A percentile compares a stretch with the other conserved stretches of the same genome.
Conservation (phyloP, 352 stramenopile genomes). For the Globisporangium solare region DNA sequence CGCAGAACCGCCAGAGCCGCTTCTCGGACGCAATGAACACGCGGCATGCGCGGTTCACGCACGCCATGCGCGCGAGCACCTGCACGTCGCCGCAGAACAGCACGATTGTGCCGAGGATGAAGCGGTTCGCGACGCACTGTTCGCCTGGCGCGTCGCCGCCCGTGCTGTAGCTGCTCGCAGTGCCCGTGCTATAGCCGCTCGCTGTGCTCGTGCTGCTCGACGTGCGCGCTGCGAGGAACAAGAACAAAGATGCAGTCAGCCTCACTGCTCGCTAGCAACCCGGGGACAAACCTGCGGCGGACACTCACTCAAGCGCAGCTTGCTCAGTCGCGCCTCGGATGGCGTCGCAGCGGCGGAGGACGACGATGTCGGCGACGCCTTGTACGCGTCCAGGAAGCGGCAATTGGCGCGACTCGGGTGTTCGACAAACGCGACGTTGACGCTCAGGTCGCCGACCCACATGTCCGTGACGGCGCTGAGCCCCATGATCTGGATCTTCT, state of each 20-base stretch:
- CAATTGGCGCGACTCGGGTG: conserved; percentile 34
- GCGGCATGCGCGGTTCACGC: conserved; percentile 51
- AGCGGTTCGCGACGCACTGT: conserved; percentile 53
- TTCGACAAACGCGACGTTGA: conserved; percentile 53
- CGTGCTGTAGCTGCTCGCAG: conserved; percentile 7
- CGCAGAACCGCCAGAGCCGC: conserved; percentile 76
- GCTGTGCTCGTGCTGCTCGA: conserved; percentile 15
- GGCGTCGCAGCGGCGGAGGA: conserved; percentile 3
- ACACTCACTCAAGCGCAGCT: conserved; percentile 40
- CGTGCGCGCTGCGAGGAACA: conserved; percentile 13
- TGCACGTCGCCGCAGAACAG: conserved; percentile 60
- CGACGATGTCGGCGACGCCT: conserved; percentile 11
- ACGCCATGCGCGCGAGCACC: conserved; percentile 35
- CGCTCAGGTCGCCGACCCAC: conserved; percentile 42
- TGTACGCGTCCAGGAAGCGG: conserved; percentile 61
- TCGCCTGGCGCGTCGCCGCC: conserved; percentile 18
- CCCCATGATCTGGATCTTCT: conserved; percentile 71
- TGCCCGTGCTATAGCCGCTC: conserved; percentile 13
- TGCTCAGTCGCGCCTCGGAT: conserved; percentile 24
- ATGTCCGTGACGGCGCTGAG: conserved; percentile 71
- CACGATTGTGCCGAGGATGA: conserved; percentile 72
- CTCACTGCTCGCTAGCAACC: not conserved
- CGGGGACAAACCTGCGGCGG: too few relatives aligned
- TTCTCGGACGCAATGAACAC: conserved; percentile 62
- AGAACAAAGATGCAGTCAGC: not conserved